These are phyloP conservation scores for Saksenaea oblongispora DNA, from an alignment of 371 early-diverging fungal species.

Conservation along the genomic window DNA sequence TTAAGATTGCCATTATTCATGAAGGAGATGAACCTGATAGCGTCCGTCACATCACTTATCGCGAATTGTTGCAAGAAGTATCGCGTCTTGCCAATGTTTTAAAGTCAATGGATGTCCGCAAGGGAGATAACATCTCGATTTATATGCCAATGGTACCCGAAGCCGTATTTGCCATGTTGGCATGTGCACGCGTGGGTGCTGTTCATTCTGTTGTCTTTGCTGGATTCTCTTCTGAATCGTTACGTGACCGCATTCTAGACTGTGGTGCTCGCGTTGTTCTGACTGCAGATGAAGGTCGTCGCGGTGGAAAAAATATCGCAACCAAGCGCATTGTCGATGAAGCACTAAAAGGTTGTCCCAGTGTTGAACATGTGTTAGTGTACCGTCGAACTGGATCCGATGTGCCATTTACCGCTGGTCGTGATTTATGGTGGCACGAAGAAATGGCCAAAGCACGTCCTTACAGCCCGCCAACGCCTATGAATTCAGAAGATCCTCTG, in stretches of 20 bases:
- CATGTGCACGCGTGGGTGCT: constrained; percentile 93
- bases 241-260: constrained; percentile 83
- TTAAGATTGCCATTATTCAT: constrained; percentile 84
- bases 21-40: constrained; percentile 88
- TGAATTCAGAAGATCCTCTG: constrained; percentile 93
- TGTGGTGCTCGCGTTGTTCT: constrained; percentile 77
- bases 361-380: constrained; percentile 84
- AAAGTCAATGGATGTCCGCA: constrained; percentile 75
- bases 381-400: constrained; percentile 83
- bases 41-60: constrained; percentile 78
- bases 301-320: constrained; percentile 88
- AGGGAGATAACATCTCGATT: constrained; percentile 92
- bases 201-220: constrained; percentile 93
- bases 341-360: constrained; percentile 73
- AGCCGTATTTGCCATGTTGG: constrained; percentile 89
- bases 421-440: constrained; percentile 92
- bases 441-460: constrained; percentile 72
- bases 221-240: constrained; percentile 88
- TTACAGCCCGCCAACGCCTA: constrained; percentile 79
- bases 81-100: constrained; percentile 84
- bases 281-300: constrained; percentile 85
- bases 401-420: constrained; percentile 69
- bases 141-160: constrained; percentile 99
- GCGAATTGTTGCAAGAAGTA: constrained; percentile 79
- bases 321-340: constrained; percentile 92